Conservation (phyloP, 2,329 filamentous ascomycete genomes). For the Monilinia vaccinii-corymbosi region DNA sequence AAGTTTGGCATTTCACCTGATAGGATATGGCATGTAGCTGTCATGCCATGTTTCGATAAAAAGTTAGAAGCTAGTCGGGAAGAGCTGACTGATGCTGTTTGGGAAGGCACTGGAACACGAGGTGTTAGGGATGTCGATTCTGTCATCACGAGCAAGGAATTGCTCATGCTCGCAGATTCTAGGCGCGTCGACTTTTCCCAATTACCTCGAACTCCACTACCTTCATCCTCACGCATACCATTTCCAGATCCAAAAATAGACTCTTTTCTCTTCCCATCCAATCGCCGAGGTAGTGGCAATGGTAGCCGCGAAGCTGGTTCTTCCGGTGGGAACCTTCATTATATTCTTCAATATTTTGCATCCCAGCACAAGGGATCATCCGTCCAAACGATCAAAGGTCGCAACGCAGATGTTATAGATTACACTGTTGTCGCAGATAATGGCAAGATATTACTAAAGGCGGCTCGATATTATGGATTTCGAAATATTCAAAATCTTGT, state of each 20-base stretch:
- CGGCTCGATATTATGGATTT: conserved; percentile 93
- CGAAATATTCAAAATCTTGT: conserved; percentile 98
- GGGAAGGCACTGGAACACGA: conserved; percentile 46
- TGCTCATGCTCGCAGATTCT: conserved; percentile 79
- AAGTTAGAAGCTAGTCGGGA: conserved; percentile 92
- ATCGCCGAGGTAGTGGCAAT: conserved; percentile 33
- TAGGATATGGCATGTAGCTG: conserved; percentile 84
- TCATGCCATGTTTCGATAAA: conserved; percentile 99
- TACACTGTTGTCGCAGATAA: conserved; percentile 56
- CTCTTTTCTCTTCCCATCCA: conserved; percentile 63
- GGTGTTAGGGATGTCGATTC: conserved; percentile 87
- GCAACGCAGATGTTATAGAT: conserved; percentile 87
- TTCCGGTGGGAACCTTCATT: conserved; percentile 82
- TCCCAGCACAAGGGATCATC: conserved; percentile 60
- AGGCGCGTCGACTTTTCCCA: conserved; percentile 68
- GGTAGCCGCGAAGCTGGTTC: conserved; percentile 55
- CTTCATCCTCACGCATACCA: conserved; percentile 36
- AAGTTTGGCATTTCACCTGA: conserved; percentile 63
- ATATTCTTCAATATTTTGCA: conserved; percentile 69
- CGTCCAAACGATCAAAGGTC: conserved; percentile 63
- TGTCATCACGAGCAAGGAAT: conserved; percentile 92
- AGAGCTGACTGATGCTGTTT: conserved; percentile 76
- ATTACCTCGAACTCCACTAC: conserved; percentile 51
- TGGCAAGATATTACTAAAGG: conserved; percentile 58
- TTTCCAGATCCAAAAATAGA: conserved; percentile 70